Evolutionary conservation across 768 basidiomycete species (phyloP).

Genomic region (Lactifluus echinatus): DNA sequence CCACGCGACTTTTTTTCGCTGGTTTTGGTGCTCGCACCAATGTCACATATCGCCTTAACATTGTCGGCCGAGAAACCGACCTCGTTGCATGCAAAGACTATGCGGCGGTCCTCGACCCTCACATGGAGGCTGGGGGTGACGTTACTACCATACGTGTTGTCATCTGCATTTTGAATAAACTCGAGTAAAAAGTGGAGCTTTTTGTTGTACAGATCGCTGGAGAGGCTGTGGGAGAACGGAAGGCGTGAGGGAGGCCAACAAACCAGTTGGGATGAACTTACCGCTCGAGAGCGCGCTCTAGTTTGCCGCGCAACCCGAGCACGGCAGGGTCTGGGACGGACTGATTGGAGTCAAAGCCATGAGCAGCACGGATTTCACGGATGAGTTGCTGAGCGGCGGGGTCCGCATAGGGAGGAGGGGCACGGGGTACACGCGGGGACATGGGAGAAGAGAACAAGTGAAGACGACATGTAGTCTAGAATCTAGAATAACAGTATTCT

Average conservation of each 20-base stretch:
- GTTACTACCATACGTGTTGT: conserved; percentile 18
- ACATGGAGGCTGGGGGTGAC: conserved; percentile 17
- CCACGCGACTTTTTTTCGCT: conserved; percentile 8
- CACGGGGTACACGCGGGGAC: neutral
- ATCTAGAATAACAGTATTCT: too few relatives aligned
- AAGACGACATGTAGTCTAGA: neutral
- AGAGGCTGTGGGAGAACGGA: conserved; percentile 11
- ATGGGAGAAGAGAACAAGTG: neutral
- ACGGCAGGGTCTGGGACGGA: neutral
- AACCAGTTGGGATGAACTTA: neutral
- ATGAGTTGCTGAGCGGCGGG: neutral
- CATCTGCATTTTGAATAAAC: conserved; percentile 26
- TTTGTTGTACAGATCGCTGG: conserved; percentile 25
- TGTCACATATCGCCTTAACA: conserved; percentile 23
- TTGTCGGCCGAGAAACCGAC: conserved; percentile 20
- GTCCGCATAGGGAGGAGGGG: neutral
- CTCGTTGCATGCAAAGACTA: conserved; percentile 24
- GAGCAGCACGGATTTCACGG: conserved; percentile 1
- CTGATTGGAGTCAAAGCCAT: conserved; percentile 9
- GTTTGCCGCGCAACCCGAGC: conserved; percentile 6
- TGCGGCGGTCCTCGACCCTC: conserved; percentile 4
- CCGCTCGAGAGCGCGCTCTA: conserved; percentile 19
- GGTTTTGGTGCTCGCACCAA: conserved; percentile 25
- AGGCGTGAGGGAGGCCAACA: neutral
- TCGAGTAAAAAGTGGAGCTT: conserved; percentile 25